Percentiles rank a stretch among this genome's conserved stretches.
These are phyloP conservation scores for Lipomyces anomalus DNA, from an alignment of 805 yeast species.

Conservation along the genomic window DNA sequence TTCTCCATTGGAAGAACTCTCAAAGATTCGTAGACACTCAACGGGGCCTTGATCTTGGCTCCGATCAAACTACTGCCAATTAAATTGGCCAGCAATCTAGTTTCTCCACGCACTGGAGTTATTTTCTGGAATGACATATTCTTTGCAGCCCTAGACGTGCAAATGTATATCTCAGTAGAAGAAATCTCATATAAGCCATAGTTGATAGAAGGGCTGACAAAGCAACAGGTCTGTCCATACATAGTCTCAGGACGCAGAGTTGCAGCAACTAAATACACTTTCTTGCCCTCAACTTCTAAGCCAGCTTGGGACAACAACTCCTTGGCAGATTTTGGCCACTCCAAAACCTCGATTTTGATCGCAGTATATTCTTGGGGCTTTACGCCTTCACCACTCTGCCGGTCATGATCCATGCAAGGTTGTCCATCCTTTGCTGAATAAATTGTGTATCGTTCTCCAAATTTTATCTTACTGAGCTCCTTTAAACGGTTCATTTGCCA, in stretches of 20 bases:
- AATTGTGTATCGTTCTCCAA: slow-evolving; percentile 96
- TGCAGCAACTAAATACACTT: slow-evolving; percentile 83
- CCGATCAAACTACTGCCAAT: slow-evolving; percentile 77
- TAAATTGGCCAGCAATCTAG: slow-evolving; percentile 52
- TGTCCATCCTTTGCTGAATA: slow-evolving; percentile 98
- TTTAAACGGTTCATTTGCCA: slow-evolving; percentile 93
- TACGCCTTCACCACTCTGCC: slow-evolving; percentile 95
- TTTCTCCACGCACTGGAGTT: slow-evolving; percentile 82
- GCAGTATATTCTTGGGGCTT: slow-evolving; percentile 95
- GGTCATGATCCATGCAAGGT: slow-evolving; percentile 99
- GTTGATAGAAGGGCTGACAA: slow-evolving; percentile 88
- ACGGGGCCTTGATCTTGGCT: slow-evolving; percentile 79
- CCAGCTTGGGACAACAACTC: slow-evolving; percentile 37
- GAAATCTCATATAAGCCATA: slow-evolving; percentile 87
- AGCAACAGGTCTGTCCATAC: slow-evolving; percentile 98
- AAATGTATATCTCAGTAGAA: slow-evolving; percentile 63
- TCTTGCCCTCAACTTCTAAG: slow-evolving; percentile 49
- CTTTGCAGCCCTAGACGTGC: slow-evolving; percentile 93
- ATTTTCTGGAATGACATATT: slow-evolving; percentile 94
- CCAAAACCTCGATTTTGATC: slow-evolving; percentile 71
- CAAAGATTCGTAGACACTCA: slow-evolving; percentile 61
- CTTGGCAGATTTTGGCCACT: slow-evolving; percentile 53
- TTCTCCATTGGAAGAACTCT: slow-evolving; percentile 97
- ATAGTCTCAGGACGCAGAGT: slow-evolving; percentile 98
- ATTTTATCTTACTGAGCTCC: slow-evolving; percentile 84